A percentile compares a stretch with the other conserved stretches of the same genome.
Conservation (phyloP, 108 stramenopile species). For the Nitzschia inconspicua region DNA sequence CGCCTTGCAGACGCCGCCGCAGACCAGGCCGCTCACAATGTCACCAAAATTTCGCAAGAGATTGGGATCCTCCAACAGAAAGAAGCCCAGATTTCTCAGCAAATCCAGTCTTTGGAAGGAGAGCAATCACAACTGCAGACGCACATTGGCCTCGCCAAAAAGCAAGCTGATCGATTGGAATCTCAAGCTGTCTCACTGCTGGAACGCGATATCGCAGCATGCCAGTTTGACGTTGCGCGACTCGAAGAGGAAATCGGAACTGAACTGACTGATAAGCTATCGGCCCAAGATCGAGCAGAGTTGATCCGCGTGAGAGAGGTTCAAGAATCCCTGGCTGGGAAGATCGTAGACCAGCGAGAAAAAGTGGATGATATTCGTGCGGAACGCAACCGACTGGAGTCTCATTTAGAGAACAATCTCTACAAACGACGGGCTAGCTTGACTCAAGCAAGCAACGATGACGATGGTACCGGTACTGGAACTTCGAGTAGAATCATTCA, state of each 20-base stretch:
- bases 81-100: slow-evolving; percentile 59
- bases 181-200: slow-evolving; percentile 60
- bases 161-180: slow-evolving; percentile 67
- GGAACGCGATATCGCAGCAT: slow-evolving; percentile 55
- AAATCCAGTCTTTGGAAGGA: slow-evolving; percentile 54
- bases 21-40: slow-evolving; percentile 61
- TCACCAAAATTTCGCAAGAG: slow-evolving; percentile 62
- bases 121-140: slow-evolving; percentile 39
- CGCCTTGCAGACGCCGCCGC: slow-evolving; percentile 46
- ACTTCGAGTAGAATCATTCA: slow-evolving; percentile 35
- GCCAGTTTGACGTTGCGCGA: slow-evolving; percentile 62
- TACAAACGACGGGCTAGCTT: slow-evolving; percentile 74
- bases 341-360: slow-evolving; percentile 64
- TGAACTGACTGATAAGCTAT: slow-evolving; percentile 53
- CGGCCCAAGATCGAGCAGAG: slow-evolving; percentile 59
- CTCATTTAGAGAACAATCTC: slow-evolving; percentile 83
- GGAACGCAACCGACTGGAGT: slow-evolving; percentile 62
- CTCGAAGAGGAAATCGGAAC: slow-evolving; percentile 87
- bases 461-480: slow-evolving; percentile 11
- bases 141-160: slow-evolving; percentile 44
- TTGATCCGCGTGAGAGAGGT: slow-evolving; percentile 49
- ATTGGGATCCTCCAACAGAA: slow-evolving; percentile 73
- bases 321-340: slow-evolving; percentile 41
- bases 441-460: slow-evolving; percentile 41
- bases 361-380: slow-evolving; percentile 60